These are phyloP conservation scores for Citrullus colocynthis DNA, from an alignment of 306 rosid genomes.

Conservation along the genomic window DNA sequence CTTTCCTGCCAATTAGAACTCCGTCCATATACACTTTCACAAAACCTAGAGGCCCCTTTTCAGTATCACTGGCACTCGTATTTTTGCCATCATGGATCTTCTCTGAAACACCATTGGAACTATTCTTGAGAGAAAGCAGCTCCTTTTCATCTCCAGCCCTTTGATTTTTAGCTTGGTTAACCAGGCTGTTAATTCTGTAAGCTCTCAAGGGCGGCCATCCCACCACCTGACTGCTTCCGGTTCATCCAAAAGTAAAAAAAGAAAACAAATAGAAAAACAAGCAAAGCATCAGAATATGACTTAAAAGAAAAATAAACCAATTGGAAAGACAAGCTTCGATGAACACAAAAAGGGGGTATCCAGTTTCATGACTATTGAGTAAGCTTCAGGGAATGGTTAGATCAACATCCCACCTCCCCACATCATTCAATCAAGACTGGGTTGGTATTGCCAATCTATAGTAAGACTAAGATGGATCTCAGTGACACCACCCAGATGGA, in stretches of 20 bases:
- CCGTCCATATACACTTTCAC: slow-evolving; percentile 66
- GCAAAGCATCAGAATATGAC: not conserved
- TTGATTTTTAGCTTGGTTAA: slow-evolving; percentile 39
- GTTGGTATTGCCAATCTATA: not conserved
- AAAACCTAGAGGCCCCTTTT: slow-evolving; percentile 34
- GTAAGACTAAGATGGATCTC: not conserved
- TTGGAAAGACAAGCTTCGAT: not conserved
- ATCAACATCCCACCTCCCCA: not conserved
- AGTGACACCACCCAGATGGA: not conserved
- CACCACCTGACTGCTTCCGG: slow-evolving; percentile 51
- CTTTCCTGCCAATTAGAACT: slow-evolving; percentile 47
- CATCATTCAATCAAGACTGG: not conserved
- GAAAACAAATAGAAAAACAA: not conserved
- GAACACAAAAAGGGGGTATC: not conserved
- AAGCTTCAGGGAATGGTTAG: not conserved
- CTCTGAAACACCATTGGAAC: slow-evolving; percentile 22
- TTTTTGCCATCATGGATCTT: slow-evolving; percentile 16
- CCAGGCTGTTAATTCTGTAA: slow-evolving; percentile 49
- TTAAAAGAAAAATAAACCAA: not conserved
- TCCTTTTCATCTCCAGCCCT: slow-evolving; percentile 37
- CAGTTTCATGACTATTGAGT: not conserved
- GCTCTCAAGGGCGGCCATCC: slow-evolving; percentile 74
- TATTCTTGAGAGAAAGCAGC: slow-evolving; percentile 12
- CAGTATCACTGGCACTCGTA: slow-evolving; percentile 12
- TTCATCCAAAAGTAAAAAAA: not conserved